phyloP scores from a whole-genome alignment of 352 stramenopile species.

The Phytophthora sp. region DNA sequence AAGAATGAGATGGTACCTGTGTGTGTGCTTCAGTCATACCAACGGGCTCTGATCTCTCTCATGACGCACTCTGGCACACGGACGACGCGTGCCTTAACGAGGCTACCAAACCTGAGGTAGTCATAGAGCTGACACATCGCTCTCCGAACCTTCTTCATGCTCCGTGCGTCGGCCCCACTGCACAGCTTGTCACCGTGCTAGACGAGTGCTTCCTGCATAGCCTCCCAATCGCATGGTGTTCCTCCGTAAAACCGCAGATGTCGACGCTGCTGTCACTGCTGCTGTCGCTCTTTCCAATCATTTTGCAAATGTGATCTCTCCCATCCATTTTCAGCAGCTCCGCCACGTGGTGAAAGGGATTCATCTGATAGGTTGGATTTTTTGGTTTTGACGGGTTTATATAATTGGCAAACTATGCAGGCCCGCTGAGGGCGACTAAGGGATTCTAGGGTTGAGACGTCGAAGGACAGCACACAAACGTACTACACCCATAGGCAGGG shows the following conservation, averaged over 20 bases:
- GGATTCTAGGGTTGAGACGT: too few species aligned
- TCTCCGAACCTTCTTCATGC: slow-evolving; percentile 2
- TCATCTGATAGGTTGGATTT: too few species aligned
- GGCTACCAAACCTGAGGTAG: slow-evolving; percentile 5
- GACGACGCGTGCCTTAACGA: neutral
- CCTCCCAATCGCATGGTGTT: slow-evolving; percentile 8
- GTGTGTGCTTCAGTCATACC: slow-evolving; percentile 6
- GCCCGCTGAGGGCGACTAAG: too few species aligned
- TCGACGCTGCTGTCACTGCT: too few species aligned
- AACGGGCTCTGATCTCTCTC: neutral
- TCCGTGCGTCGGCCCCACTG: neutral
- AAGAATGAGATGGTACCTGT: neutral
- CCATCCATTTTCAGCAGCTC: too few species aligned
- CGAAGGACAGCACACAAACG: too few species aligned
- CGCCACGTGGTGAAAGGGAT: too few species aligned
- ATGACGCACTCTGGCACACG: slow-evolving; percentile 9
- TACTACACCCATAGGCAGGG: neutral
- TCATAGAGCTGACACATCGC: neutral
- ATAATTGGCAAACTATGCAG: too few species aligned
- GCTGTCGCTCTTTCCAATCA: neutral
- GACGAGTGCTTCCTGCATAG: neutral
- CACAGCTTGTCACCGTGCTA: neutral
- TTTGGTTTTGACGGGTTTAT: too few species aligned
- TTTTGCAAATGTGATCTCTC: neutral
- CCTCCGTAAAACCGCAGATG: slow-evolving; percentile 2